Evolutionary conservation across 257 asterid genomes (phyloP), one percentile per base, ranked within the genome.

Genomic region (Perilla frutescens): DNA sequence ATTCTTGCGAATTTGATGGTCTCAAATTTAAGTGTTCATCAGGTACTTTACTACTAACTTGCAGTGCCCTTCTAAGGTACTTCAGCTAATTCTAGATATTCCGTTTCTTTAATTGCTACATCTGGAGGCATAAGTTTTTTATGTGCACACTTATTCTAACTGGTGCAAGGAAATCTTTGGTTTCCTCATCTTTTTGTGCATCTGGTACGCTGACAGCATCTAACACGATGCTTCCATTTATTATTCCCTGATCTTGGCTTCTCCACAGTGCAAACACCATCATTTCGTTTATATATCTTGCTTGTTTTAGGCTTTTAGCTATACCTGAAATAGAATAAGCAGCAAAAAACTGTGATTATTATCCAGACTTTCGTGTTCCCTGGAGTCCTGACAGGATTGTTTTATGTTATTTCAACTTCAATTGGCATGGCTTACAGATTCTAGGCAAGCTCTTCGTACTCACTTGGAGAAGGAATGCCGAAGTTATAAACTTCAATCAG

Each of bases 1-100:
- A 85, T 74, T 90, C 96, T 36, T 91, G 99, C 79, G 98, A 91
- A 82, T 94, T 94, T 75, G 92, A 88, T 73, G 93, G 81, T 69
- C 91, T 94, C 79, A 76, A 69, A 66, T 94, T 94, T 81, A 74
- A 76, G 77, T 91, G 97, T 71, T 90, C 96, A 55, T 80, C 96
- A 86, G 97, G 99, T 91, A 91, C 60, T 41, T 39, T 60, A 20
- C 59, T 44, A 47, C 81, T 66, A 20, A 67, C n/a, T 12, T 72
- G 32, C 56, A 56, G 36, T 41, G 34, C 71, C 36, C 58, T 53
- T 70, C 34, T 36, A 45, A 39, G n/a, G 49, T 12, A 44, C 14
- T 66, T 65, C 47, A 53, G 55, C 66, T 68, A 48, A 20, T 60
- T 64, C 50, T 60, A 41, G 56, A n/a, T 49, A 32, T 66, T 71